Percentiles rank a stretch among this genome's conserved stretches.
phyloP scores from a whole-genome alignment of 495 filamentous ascomycete genomes.

The Echria macrotheca region DNA sequence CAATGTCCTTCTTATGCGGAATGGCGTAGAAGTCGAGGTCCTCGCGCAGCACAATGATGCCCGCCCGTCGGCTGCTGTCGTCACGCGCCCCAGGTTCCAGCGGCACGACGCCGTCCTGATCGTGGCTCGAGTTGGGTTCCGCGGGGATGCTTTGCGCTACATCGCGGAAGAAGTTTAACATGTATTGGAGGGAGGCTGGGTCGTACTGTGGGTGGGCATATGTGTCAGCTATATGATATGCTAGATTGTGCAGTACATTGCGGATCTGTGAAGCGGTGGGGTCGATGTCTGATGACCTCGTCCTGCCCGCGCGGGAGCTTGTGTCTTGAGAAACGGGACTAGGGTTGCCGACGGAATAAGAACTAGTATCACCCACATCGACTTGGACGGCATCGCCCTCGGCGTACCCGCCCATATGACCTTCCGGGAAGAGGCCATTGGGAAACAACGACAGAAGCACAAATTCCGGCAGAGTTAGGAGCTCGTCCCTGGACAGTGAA shows the following conservation, averaged over 20 bases:
- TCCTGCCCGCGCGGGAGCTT: background rate
- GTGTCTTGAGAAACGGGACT: background rate
- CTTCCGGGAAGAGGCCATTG: conserved; percentile 95
- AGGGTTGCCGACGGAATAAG: background rate
- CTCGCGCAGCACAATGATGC: conserved; percentile 94
- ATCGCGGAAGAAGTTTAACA: conserved; percentile 97
- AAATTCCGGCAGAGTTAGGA: conserved; percentile 93
- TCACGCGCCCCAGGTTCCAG: conserved; percentile 48
- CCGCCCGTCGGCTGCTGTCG: conserved; percentile 65
- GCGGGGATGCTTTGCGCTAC: conserved; percentile 91
- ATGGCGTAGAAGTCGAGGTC: conserved; percentile 98
- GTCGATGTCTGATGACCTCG: background rate
- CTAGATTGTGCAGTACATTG: conserved; percentile 40
- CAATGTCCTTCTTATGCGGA: conserved; percentile 79
- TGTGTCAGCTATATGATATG: conserved; percentile 54
- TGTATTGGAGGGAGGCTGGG: conserved; percentile 91
- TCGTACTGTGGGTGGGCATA: conserved; percentile 69
- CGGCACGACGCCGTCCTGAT: conserved; percentile 56
- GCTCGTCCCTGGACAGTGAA: conserved; percentile 86
- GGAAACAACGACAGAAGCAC: conserved; percentile 98
- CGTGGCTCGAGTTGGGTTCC: conserved; percentile 56
- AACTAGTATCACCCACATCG: conserved; percentile 65
- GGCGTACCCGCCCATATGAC: conserved; percentile 83
- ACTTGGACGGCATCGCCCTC: conserved; percentile 94
- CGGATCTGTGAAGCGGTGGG: conserved; percentile 20